Base-by-base conservation (phyloP, 2,329 filamentous ascomycete genomes). In the Epichloe uncinata region DNA sequence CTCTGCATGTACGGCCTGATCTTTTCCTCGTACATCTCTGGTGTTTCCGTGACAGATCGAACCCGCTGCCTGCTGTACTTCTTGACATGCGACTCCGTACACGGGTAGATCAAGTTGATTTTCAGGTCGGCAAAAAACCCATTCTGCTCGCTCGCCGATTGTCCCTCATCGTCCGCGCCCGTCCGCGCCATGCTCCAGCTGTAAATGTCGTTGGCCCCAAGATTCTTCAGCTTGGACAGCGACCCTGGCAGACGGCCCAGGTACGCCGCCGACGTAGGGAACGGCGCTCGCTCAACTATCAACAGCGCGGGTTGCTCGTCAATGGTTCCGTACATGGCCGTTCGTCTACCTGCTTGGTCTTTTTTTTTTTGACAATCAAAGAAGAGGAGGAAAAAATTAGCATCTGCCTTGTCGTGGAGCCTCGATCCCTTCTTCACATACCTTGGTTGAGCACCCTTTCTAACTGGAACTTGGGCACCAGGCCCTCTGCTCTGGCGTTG, bases 131-230 rank as follows among this genome's bases (percentile, higher is more conserved):
- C 79, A 11, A 80, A 80, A 79, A 74, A 71, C 47, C 69, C 68
- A 20, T 62, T 59, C 2, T 74, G 74, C 13, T 53, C 55, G 7
- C 51, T 44, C 33, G 41, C 22, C 45, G 45, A 3, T 36, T 36
- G 13, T 12, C 41, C 15, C 42, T 50, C 41, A 37, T 45, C 49
- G 40, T 48, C 45, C 2, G 16, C 62, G 18, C 71, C 73, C 49
- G 78, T 81, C 52, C 80, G 82, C 11, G 86, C 91, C 61, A 97
- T 78, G 65, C 89, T 96, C 93, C 93, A 98, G 62, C 81, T 79
- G 71, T 98, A 98, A 59, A 98, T 85, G 67, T 98, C 93, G 65
- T 98, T 98, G 56, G 87, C 85, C 53, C 91, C 90, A 12, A 98
- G 79, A 60, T 93, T 95, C 54, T 81, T 78, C 57, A 97, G 74